Evolutionary conservation across 2,329 filamentous ascomycete genomes (phyloP), one percentile per base, ranked within the genome.

Genomic region (Colletotrichum sp.): DNA sequence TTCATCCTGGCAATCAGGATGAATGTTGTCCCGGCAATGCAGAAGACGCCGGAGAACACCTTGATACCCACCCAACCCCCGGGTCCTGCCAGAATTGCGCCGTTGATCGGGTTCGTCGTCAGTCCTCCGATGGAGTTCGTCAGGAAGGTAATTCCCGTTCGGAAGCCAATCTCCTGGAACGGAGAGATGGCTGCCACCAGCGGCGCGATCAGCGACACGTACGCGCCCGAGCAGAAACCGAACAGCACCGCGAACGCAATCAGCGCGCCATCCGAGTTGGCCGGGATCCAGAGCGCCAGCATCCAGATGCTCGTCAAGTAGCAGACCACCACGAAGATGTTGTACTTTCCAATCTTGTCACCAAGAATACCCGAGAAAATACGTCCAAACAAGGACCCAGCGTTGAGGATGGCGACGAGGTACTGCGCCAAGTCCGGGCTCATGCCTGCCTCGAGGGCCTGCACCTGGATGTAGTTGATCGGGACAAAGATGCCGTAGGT

Each of bases 51-150:
- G 0, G 81, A 77, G 68, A 87, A 87, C 5, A 86, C 75, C 78
- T 86, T 86, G 44, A 85, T 79, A 5, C 83, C 83, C 0, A 81
- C 62, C 81, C 82, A 86, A 8, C 81, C 81, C 6, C 80, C 74
- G 0, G 80, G 75, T 2, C 62, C 75, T 1, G 82, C 78, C 3
- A 86, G 66, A 62, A 86, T 85, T 1, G 87, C 86, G 0, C 91
- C 91, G 1, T 85, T 89, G 77, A 93, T 91, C 0, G 92, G 91
- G 71, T 86, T 90, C 0, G 90, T 89, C 3, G 89, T 88, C 18
- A 94, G 83, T 4, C 90, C 91, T 0, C 89, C 89, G 44, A 94
- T 82, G 3, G 89, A 88, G 18, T 89, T 84, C n/a, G 90, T 81
- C 4, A 89, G 87, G 79, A 92, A 93, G 6, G 83, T 77, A 1